These are phyloP conservation scores for Arabidopsis lyrata DNA, from an alignment of 441 rosid species.

Conservation along the genomic window DNA sequence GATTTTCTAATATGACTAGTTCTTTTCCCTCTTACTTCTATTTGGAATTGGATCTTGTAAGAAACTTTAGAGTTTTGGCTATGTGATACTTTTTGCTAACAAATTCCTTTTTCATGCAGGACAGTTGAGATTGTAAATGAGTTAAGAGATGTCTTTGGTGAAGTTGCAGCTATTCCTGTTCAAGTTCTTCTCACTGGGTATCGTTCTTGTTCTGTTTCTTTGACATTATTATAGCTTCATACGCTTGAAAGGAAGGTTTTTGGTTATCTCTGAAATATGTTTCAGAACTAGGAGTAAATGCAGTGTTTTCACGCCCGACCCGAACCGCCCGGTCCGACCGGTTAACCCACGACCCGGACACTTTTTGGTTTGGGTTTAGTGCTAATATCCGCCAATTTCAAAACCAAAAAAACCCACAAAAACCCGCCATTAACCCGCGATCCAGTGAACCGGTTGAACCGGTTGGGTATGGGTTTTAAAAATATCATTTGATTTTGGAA, in stretches of 20 bases:
- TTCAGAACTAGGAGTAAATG: constrained; percentile 8
- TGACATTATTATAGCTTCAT: constrained; percentile 7
- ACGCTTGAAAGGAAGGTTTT: not conserved
- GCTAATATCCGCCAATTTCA: no score
- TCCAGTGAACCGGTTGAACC: no score
- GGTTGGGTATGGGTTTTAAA: no score
- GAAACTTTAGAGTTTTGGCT: constrained; percentile 5
- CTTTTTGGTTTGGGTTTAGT: no score
- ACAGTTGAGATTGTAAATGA: constrained; percentile 61
- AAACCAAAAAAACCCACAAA: no score
- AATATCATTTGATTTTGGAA: no score
- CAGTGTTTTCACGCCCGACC: no score
- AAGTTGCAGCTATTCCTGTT: constrained; percentile 66
- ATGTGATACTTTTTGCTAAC: not conserved
- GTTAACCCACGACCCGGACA: no score
- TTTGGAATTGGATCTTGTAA: constrained; percentile 19
- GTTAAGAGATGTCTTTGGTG: constrained; percentile 58
- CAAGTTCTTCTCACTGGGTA: constrained; percentile 87
- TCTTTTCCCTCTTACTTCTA: not conserved
- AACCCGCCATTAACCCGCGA: no score
- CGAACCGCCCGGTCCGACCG: no score
- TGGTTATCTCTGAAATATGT: constrained; percentile 13
- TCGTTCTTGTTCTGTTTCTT: constrained; percentile 20
- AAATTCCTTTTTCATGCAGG: constrained; percentile 53
- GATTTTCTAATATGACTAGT: not conserved